Percentiles rank a stretch among this genome's conserved stretches.
Evolutionary conservation across 352 stramenopile genomes (phyloP).

Genomic region (Phytopythium ostracodes): DNA sequence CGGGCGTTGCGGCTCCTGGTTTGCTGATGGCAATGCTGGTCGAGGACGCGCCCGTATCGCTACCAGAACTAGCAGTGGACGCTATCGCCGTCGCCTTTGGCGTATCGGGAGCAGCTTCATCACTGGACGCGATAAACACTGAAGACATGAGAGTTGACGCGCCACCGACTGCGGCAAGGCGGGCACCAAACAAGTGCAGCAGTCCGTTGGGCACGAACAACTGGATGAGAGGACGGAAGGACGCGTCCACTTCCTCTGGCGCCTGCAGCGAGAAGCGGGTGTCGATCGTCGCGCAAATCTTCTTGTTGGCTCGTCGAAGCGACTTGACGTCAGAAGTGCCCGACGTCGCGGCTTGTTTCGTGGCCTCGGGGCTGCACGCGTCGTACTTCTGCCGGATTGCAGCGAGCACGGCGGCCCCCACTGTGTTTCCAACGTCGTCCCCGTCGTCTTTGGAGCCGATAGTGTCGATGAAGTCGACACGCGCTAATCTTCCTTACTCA

Average conservation of each 20-base stretch:
- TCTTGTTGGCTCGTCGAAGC: conserved; percentile 12
- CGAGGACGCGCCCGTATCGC: background rate
- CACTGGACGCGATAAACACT: background rate
- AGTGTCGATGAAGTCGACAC: background rate
- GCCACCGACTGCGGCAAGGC: background rate
- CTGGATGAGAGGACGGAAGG: conserved; percentile 42
- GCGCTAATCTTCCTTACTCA: conserved; percentile 10
- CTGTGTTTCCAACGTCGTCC: conserved; percentile 27
- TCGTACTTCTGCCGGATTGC: conserved; percentile 29
- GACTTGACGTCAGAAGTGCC: conserved; percentile 1
- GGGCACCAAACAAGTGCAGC: conserved; percentile 14
- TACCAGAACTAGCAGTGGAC: background rate
- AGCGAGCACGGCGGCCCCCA: conserved; percentile 35
- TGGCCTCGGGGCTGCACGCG: background rate
- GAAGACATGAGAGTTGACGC: background rate
- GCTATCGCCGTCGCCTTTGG: background rate
- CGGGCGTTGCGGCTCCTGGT: background rate
- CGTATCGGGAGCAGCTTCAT: background rate
- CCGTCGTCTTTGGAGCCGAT: background rate
- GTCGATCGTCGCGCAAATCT: conserved; percentile 23
- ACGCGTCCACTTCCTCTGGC: conserved; percentile 24
- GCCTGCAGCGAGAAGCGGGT: conserved; percentile 22
- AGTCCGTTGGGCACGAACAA: conserved; percentile 54
- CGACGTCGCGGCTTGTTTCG: background rate
- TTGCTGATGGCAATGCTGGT: too few relatives aligned